These are phyloP conservation scores for Carpinus viminea DNA, from an alignment of 306 rosid species.

Conservation along the genomic window DNA sequence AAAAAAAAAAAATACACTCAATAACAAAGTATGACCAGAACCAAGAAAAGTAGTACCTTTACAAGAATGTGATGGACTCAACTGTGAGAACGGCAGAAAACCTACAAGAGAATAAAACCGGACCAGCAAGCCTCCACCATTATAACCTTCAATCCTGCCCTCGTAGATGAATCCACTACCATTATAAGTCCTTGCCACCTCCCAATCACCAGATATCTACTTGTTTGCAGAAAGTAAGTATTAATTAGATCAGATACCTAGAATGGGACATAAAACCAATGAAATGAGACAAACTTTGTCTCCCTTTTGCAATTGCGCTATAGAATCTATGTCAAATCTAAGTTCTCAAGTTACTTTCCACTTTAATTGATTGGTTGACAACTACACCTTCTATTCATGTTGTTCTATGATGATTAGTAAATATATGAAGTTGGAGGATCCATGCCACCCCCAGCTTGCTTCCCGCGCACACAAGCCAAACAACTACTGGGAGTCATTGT, in stretches of 20 bases:
- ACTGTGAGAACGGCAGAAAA: conserved; percentile 79
- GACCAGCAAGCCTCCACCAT: conserved; percentile 72
- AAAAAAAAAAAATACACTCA: background rate
- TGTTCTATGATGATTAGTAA: background rate
- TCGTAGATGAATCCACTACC: conserved; percentile 61
- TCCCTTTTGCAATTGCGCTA: conserved; percentile 1
- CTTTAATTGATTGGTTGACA: too few species aligned
- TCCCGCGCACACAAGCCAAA: too few species aligned
- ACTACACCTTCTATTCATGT: background rate
- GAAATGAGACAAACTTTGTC: background rate
- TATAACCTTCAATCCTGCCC: conserved; percentile 75
- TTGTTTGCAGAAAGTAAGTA: conserved; percentile 76
- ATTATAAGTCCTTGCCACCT: conserved; percentile 59
- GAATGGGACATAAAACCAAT: conserved; percentile 1
- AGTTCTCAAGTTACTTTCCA: background rate
- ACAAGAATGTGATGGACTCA: conserved; percentile 75
- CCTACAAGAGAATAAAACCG: conserved; percentile 71
- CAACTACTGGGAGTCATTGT: too few species aligned
- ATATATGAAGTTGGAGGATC: background rate
- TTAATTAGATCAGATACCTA: conserved; percentile 44
- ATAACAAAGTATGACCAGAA: background rate
- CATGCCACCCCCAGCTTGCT: background rate
- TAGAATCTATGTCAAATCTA: background rate
- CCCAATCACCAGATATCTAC: conserved; percentile 94
- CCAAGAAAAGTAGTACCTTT: conserved; percentile 48